Evolutionary conservation across 306 rosid genomes (phyloP).

Genomic region (Trifolium fragiferum): DNA sequence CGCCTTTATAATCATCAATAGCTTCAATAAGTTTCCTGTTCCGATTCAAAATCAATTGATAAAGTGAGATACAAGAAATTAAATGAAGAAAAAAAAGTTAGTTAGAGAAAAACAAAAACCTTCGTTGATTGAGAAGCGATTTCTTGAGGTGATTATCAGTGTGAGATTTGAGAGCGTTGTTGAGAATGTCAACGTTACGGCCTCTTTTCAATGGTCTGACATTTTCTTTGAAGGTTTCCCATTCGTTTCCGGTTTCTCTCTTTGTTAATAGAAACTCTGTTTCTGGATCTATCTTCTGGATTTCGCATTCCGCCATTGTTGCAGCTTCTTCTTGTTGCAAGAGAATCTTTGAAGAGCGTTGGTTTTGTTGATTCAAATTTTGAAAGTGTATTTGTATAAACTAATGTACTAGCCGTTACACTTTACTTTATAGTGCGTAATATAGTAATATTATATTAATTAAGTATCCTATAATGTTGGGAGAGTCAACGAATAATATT

Average conservation of each 20-base stretch:
- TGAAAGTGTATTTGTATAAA: neutral
- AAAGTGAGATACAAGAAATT: neutral
- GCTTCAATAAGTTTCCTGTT: constrained; percentile 69
- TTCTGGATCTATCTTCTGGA: constrained; percentile 65
- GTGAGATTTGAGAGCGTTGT: constrained; percentile 71
- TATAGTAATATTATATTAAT: neutral
- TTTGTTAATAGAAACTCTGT: constrained; percentile 74
- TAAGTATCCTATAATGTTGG: neutral
- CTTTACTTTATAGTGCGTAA: neutral
- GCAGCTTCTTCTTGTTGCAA: constrained; percentile 6
- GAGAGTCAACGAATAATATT: neutral
- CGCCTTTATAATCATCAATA: constrained; percentile 74
- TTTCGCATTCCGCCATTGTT: constrained; percentile 45
- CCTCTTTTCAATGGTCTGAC: constrained; percentile 93
- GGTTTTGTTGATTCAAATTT: constrained; percentile 32
- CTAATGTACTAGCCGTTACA: neutral
- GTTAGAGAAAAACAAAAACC: constrained; percentile 29
- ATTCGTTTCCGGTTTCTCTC: constrained; percentile 71
- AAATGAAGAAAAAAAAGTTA: neutral
- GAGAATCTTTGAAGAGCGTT: neutral
- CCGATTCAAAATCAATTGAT: accelerated
- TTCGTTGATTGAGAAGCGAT: constrained; percentile 62
- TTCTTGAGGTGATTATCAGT: constrained; percentile 62
- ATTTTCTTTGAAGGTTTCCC: constrained; percentile 94
- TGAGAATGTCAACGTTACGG: constrained; percentile 72